Conservation (phyloP, 2,329 filamentous ascomycete species). For the Cladophialophora bantiana region DNA sequence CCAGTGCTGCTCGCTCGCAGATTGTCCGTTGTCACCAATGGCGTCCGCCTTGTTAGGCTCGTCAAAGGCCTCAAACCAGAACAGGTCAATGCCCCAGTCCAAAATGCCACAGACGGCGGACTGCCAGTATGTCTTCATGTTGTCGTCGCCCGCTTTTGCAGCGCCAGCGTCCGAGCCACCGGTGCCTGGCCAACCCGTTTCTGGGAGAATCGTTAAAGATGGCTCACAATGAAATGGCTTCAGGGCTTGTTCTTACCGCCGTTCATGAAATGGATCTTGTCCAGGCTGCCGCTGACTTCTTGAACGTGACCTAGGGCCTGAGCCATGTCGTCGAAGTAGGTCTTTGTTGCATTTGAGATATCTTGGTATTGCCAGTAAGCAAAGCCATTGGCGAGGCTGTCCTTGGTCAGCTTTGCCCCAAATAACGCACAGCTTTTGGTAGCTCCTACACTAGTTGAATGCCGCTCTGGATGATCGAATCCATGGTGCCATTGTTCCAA, state of each 20-base stretch:
- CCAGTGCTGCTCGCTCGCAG: constrained; percentile 72
- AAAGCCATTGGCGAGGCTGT: constrained; percentile 70
- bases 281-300: constrained; percentile 59
- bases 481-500: constrained; percentile 70
- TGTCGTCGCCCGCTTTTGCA: constrained; percentile 65
- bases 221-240: not conserved
- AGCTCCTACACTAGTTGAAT: constrained; percentile 64
- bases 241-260: constrained; percentile 62
- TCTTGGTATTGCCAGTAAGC: constrained; percentile 74
- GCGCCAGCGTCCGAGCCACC: constrained; percentile 67
- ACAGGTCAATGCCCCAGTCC: constrained; percentile 71
- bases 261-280: constrained; percentile 70
- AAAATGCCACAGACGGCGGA: constrained; percentile 69
- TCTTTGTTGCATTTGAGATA: constrained; percentile 64
- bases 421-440: not conserved
- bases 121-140: constrained; percentile 67
- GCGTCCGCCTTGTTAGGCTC: constrained; percentile 74
- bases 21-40: constrained; percentile 67
- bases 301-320: constrained; percentile 70
- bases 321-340: constrained; percentile 72
- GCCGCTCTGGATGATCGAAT: constrained; percentile 65
- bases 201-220: constrained; percentile 20
- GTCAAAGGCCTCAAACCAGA: constrained; percentile 75
- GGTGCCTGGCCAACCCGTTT: constrained; percentile 42
- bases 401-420: constrained; percentile 14